Evolutionary conservation across 2,329 filamentous ascomycete genomes (phyloP).

Genomic region (Triangularia setosa): DNA sequence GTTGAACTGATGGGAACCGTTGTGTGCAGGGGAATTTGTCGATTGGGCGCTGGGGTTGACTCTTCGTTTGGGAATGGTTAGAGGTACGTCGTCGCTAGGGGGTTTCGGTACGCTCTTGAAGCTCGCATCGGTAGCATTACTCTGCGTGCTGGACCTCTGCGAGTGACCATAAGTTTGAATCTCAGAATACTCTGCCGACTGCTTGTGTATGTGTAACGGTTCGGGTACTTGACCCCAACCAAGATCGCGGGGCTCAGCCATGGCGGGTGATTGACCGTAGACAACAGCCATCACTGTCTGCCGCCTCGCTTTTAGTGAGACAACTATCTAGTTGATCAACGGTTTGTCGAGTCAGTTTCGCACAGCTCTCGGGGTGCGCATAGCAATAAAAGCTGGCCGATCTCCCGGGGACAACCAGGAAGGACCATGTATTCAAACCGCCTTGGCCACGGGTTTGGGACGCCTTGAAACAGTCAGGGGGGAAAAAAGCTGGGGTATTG

Average conservation of each 20-base stretch:
- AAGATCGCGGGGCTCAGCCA: not conserved
- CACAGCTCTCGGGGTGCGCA: not conserved
- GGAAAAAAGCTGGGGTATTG: not conserved
- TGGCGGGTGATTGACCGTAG: not conserved
- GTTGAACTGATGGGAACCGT: not conserved
- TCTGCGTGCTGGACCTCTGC: constrained; percentile 17
- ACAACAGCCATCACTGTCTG: not conserved
- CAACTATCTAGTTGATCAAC: not conserved
- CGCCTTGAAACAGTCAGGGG: not conserved
- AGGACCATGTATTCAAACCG: constrained; percentile 1
- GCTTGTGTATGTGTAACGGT: constrained; percentile 50
- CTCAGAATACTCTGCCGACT: constrained; percentile 19
- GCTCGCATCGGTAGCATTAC: constrained; percentile 28
- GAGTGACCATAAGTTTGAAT: not conserved
- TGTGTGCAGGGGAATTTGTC: not conserved
- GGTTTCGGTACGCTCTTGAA: constrained; percentile 27
- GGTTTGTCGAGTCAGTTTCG: not conserved
- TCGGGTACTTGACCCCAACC: constrained; percentile 30
- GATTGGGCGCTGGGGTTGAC: constrained; percentile 14
- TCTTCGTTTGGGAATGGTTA: constrained; percentile 37
- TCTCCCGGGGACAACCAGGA: not conserved
- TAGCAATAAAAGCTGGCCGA: not conserved
- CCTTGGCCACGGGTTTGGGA: not conserved
- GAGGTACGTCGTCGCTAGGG: constrained; percentile 24
- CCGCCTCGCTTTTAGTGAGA: not conserved